A percentile compares a stretch with the other conserved stretches of the same genome.
Evolutionary conservation across 1,139 yeast genomes (phyloP).

Genomic region (Candida sanyaensis): DNA sequence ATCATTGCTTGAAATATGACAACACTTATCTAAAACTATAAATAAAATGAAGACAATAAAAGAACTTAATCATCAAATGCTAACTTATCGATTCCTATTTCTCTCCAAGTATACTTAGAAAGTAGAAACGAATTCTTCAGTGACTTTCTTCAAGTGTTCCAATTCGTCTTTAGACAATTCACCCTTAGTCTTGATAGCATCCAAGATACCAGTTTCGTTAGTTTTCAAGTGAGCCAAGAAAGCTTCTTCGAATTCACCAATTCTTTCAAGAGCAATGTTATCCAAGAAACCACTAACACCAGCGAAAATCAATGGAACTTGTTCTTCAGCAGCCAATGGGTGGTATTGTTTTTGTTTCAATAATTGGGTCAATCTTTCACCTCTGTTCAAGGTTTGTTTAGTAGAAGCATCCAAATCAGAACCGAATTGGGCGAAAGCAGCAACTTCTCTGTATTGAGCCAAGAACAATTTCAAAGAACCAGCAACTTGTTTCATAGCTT

Average conservation of each 20-base stretch:
- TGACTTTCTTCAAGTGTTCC: slow-evolving; percentile 84
- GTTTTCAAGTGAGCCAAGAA: slow-evolving; percentile 91
- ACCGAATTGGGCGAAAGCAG: slow-evolving; percentile 99
- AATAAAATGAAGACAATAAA: not conserved
- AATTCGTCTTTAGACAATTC: slow-evolving; percentile 86
- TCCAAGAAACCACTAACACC: slow-evolving; percentile 99
- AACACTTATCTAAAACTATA: not conserved
- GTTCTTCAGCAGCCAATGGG: slow-evolving; percentile 98
- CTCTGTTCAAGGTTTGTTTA: slow-evolving; percentile 98
- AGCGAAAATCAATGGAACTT: slow-evolving; percentile 97
- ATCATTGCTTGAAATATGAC: not conserved
- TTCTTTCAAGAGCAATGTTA: slow-evolving; percentile 77
- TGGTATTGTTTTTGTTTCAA: slow-evolving; percentile 97
- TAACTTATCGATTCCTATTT: not conserved
- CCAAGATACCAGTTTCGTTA: slow-evolving; percentile 81
- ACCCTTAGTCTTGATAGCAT: slow-evolving; percentile 86
- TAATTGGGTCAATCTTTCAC: slow-evolving; percentile 99
- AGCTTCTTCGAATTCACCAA: slow-evolving; percentile 89
- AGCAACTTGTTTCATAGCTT: slow-evolving; percentile 99
- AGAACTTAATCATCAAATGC: slow-evolving; percentile 1
- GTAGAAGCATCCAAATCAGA: slow-evolving; percentile 99
- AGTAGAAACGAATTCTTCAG: slow-evolving; percentile 90
- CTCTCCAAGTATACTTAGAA: slow-evolving; percentile 40
- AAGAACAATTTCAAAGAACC: slow-evolving; percentile 99
- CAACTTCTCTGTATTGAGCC: slow-evolving; percentile 99